Evolutionary conservation across 2,329 filamentous ascomycete genomes (phyloP).

Genomic region (Neopestalotiopsis sp.): DNA sequence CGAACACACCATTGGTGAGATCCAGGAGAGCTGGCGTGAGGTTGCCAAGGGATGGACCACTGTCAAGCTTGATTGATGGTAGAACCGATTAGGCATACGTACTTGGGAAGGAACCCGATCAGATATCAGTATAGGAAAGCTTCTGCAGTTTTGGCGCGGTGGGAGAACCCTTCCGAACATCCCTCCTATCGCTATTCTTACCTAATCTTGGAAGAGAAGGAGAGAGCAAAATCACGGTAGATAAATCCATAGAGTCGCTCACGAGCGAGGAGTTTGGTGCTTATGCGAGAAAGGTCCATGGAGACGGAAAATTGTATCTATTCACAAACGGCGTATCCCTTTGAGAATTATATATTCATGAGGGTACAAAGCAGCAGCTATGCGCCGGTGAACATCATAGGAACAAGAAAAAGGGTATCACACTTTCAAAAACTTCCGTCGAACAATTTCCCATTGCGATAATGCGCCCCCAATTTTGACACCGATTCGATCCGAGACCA

Average conservation of each 20-base stretch:
- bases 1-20: slow-evolving; percentile 14
- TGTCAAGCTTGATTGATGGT: slow-evolving; percentile 42
- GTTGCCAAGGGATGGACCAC: slow-evolving; percentile 42
- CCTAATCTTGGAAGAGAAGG: too few relatives aligned
- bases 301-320: too few relatives aligned
- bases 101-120: too few relatives aligned
- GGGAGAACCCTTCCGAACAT: too few relatives aligned
- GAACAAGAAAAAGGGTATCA: slow-evolving; percentile 4
- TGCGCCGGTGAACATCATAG: background rate
- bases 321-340: too few relatives aligned
- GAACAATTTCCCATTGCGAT: background rate
- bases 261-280: background rate
- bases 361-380: background rate
- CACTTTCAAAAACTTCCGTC: background rate
- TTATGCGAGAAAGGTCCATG: too few relatives aligned
- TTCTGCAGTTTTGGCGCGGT: background rate
- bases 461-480: too few relatives aligned
- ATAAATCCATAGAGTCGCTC: background rate
- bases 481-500: too few relatives aligned
- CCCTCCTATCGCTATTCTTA: too few relatives aligned
- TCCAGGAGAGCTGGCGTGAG: slow-evolving; percentile 38
- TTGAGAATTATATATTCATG: too few relatives aligned
- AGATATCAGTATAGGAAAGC: background rate
- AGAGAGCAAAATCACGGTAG: background rate
- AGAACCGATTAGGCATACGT: too few relatives aligned